Percentiles rank a stretch among this genome's conserved stretches.
Evolutionary conservation across 1,284 basidiomycete species (phyloP).

Genomic region (Hymenochaete sp.): DNA sequence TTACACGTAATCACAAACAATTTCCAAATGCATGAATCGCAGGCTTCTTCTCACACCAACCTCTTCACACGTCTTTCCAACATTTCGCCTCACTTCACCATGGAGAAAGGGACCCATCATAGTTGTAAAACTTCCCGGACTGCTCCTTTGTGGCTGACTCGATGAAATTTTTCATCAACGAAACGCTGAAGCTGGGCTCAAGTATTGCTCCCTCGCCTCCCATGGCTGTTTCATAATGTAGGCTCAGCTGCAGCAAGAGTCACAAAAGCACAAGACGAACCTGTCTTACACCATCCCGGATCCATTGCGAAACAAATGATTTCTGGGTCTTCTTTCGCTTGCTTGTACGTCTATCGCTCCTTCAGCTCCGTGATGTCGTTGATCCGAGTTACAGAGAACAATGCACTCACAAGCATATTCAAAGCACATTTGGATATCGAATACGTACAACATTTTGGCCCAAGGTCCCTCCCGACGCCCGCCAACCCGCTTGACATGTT

Average conservation of each 20-base stretch:
- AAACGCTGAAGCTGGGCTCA: conserved; percentile 16
- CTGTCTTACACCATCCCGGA: conserved; percentile 23
- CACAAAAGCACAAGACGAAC: conserved; percentile 12
- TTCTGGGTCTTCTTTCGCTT: conserved; percentile 19
- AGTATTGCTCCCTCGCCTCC: conserved; percentile 19
- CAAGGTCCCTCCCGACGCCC: conserved; percentile 25
- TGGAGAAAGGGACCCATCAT: conserved; percentile 16
- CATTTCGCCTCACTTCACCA: conserved; percentile 9
- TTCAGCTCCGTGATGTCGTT: background rate
- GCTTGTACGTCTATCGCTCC: conserved; percentile 21
- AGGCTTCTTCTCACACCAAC: background rate
- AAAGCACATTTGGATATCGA: conserved; percentile 21
- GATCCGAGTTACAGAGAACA: background rate
- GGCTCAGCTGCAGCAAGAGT: background rate
- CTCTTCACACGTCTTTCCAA: background rate
- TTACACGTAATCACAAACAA: background rate
- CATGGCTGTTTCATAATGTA: conserved; percentile 10
- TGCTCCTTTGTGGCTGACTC: conserved; percentile 13
- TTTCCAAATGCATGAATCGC: background rate
- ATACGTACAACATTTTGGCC: conserved; percentile 18
- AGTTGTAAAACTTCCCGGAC: conserved; percentile 16
- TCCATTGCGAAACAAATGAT: conserved; percentile 20
- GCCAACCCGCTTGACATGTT: conserved; percentile 28
- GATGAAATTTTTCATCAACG: conserved; percentile 11
- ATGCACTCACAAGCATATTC: conserved; percentile 22